Evolutionary conservation across 805 yeast species (phyloP).

Genomic region (Candida germanica): DNA sequence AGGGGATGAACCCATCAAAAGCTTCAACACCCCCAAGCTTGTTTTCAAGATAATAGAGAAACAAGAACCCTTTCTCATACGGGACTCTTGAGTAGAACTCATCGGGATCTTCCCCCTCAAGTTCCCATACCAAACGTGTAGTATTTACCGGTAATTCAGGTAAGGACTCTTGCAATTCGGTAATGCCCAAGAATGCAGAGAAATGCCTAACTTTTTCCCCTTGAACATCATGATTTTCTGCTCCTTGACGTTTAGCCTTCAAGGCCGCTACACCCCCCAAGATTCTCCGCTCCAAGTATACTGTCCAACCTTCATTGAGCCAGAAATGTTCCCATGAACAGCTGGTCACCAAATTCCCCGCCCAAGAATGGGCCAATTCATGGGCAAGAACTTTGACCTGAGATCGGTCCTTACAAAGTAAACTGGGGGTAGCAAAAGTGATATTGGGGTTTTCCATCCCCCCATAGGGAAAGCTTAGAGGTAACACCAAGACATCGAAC

Average conservation of each 20-base stretch:
- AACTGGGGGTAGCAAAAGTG: constrained; percentile 33
- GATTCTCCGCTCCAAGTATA: constrained; percentile 32
- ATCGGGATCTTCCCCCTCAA: constrained; percentile 24
- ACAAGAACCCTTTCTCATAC: constrained; percentile 35
- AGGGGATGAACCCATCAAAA: constrained; percentile 28
- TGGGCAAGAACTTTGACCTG: constrained; percentile 35
- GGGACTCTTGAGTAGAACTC: constrained; percentile 33
- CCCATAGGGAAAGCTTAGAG: constrained; percentile 33
- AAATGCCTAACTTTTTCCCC: constrained; percentile 33
- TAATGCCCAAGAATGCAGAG: constrained; percentile 31
- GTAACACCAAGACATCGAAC: constrained; percentile 34
- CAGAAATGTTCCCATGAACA: constrained; percentile 38
- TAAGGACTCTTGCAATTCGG: constrained; percentile 23
- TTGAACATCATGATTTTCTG: constrained; percentile 16
- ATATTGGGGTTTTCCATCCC: constrained; percentile 40
- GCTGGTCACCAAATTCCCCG: constrained; percentile 36
- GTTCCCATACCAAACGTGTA: constrained; percentile 24
- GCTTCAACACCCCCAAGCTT: constrained; percentile 20
- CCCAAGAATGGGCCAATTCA: constrained; percentile 38
- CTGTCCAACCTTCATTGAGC: constrained; percentile 40
- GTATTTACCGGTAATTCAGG: constrained; percentile 19
- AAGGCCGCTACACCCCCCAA: constrained; percentile 27
- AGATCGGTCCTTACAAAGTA: constrained; percentile 31
- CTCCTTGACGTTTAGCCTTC: constrained; percentile 19
- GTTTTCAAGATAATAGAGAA: constrained; percentile 26